Conservation (phyloP, 78 protist species). For the Emiliania huxleyi region DNA sequence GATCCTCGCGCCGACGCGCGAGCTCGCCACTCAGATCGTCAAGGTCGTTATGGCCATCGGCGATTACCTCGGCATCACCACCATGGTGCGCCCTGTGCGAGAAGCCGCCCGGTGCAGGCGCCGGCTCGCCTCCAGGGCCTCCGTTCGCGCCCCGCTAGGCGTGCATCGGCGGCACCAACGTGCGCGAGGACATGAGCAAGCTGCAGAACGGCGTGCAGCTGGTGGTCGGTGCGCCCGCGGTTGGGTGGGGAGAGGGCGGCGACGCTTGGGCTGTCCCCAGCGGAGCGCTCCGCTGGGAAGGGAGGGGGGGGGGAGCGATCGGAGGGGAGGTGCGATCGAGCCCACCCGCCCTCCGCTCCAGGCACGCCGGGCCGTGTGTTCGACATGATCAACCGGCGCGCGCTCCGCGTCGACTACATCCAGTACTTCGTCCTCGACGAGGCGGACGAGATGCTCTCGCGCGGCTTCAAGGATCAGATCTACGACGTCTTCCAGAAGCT, state of each 20-base stretch:
- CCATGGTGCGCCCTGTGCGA: no score
- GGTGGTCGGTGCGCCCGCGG: no score
- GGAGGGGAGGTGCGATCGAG: no score
- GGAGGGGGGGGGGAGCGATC: no score
- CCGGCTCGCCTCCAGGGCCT: no score
- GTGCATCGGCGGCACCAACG: slow-evolving; percentile 97
- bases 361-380: slow-evolving; percentile 99
- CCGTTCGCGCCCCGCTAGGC: no score
- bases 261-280: no score
- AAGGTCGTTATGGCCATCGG: slow-evolving; percentile 81
- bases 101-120: no score
- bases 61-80: slow-evolving; percentile 79
- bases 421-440: slow-evolving; percentile 95
- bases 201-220: slow-evolving; percentile 91
- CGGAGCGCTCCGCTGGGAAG: no score
- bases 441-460: slow-evolving; percentile 99
- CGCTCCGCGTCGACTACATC: slow-evolving; percentile 72
- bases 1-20: slow-evolving; percentile 98
- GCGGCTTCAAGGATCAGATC: slow-evolving; percentile 98
- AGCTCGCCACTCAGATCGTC: slow-evolving; percentile 97
- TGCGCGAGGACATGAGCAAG: slow-evolving; percentile 84
- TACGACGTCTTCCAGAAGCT: slow-evolving; percentile 93
- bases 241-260: no score
- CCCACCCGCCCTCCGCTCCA: no score
- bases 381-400: slow-evolving; percentile 95